A percentile compares a stretch with the other conserved stretches of the same genome.
phyloP scores from a whole-genome alignment of 2,329 filamentous ascomycete genomes.

The Ophiocordyceps camponoti-rufipedis region DNA sequence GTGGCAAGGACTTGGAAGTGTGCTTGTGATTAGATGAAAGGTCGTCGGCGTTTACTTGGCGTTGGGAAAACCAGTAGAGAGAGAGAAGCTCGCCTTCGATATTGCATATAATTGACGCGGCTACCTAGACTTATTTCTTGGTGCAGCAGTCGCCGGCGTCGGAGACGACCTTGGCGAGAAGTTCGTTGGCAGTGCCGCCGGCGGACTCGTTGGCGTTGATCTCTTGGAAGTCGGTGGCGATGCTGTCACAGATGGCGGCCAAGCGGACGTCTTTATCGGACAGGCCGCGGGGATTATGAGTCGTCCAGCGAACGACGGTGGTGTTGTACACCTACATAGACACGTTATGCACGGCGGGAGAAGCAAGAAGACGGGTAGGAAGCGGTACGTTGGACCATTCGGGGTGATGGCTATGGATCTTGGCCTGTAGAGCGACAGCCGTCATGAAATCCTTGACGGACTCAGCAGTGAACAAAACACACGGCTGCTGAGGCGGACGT shows the following conservation, averaged over 20 bases:
- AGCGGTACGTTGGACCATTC: constrained; percentile 54
- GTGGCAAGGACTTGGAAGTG: constrained; percentile 2
- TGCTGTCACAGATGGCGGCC: constrained; percentile 41
- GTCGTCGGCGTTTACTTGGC: constrained; percentile 11
- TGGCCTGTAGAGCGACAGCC: constrained; percentile 48
- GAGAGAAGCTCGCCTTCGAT: neutral
- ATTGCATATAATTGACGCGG: constrained; percentile 10
- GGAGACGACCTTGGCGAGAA: constrained; percentile 26
- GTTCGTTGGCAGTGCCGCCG: constrained; percentile 18
- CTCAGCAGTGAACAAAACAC: neutral
- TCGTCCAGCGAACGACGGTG: constrained; percentile 55
- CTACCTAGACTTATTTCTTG: neutral
- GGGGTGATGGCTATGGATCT: constrained; percentile 51
- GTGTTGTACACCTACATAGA: constrained; percentile 45
- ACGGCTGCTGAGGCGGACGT: neutral
- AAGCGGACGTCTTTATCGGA: constrained; percentile 44
- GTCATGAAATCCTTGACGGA: constrained; percentile 53
- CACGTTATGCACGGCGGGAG: neutral
- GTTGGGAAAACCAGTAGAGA: constrained; percentile 6
- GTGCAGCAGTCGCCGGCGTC: constrained; percentile 35
- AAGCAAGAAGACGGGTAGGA: neutral
- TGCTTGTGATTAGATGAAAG: constrained; percentile 4
- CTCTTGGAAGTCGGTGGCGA: constrained; percentile 40
- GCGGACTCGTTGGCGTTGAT: constrained; percentile 14
- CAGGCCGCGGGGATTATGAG: constrained; percentile 48